A percentile compares a stretch with the other conserved stretches of the same genome.
Evolutionary conservation across 768 basidiomycete species (phyloP).

Genomic region (Russula compacta): DNA sequence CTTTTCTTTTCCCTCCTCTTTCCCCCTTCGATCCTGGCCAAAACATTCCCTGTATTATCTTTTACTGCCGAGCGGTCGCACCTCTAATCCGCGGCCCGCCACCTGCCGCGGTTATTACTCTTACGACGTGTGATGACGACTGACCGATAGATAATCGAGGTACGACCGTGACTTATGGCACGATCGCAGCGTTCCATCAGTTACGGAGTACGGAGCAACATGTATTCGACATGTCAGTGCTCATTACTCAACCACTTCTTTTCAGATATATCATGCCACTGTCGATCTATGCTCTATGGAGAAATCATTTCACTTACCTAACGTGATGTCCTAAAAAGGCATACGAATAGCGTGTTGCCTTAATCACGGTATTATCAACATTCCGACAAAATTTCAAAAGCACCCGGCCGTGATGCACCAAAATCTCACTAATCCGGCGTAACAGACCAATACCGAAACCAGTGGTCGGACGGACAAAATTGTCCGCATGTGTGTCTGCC

Average conservation of each 20-base stretch:
- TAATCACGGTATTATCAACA: background rate
- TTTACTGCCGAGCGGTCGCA: background rate
- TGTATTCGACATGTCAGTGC: too few relatives aligned
- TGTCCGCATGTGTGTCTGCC: background rate
- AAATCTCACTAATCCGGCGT: background rate
- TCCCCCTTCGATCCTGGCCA: too few relatives aligned
- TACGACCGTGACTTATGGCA: background rate
- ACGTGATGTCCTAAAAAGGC: background rate
- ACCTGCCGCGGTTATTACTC: background rate
- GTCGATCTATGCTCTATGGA: background rate
- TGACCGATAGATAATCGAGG: background rate
- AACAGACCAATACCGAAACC: background rate
- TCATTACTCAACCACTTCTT: too few relatives aligned
- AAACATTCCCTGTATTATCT: background rate
- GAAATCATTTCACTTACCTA: background rate
- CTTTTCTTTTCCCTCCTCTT: background rate
- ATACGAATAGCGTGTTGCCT: background rate
- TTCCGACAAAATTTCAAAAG: background rate
- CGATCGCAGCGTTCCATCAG: too few relatives aligned
- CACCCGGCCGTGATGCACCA: background rate
- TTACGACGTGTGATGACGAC: background rate
- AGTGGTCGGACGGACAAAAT: background rate
- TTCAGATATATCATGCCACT: background rate
- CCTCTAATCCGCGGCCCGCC: slow-evolving; percentile 13
- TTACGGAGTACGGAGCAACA: too few relatives aligned